Evolutionary conservation across 495 filamentous ascomycete genomes (phyloP).

Genomic region (Penicillium bialowiezense): DNA sequence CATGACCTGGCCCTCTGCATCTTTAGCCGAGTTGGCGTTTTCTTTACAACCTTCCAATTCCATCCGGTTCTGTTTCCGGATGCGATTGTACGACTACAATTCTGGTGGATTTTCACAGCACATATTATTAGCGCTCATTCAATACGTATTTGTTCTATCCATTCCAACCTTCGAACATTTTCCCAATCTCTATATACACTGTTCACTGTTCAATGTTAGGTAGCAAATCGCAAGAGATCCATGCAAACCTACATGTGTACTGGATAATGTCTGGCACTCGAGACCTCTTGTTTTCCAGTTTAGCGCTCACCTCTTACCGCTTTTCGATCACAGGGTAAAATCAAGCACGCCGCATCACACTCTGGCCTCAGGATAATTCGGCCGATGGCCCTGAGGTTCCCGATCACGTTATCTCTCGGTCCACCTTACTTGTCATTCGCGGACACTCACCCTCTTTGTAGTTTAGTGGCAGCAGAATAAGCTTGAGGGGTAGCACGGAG

Average conservation of each 20-base stretch:
- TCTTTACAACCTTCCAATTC: constrained; percentile 4
- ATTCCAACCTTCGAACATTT: too few species aligned
- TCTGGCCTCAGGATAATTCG: constrained; percentile 3
- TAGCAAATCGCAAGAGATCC: too few species aligned
- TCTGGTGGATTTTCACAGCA: constrained; percentile 13
- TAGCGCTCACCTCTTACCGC: too few species aligned
- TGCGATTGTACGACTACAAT: constrained; percentile 19
- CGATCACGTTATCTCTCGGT: constrained; percentile 9
- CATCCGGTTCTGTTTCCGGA: constrained; percentile 3
- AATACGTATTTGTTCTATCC: constrained; percentile 9
- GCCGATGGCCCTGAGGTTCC: constrained; percentile 1
- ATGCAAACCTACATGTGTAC: too few species aligned
- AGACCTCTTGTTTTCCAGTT: too few species aligned
- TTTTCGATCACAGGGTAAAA: too few species aligned
- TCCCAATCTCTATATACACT: too few species aligned
- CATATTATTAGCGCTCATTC: constrained; percentile 19
- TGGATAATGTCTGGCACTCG: too few species aligned
- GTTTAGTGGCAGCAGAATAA: constrained; percentile 5
- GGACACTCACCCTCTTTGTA: constrained; percentile 2
- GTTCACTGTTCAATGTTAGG: too few species aligned
- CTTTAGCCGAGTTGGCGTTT: constrained; percentile 20
- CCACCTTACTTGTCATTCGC: not conserved
- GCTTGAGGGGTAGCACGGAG: constrained; percentile 4
- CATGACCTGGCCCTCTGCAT: constrained; percentile 12
- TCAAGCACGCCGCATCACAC: too few species aligned